Base-by-base conservation (phyloP, 2,329 filamentous ascomycete genomes). In the Hymenoscyphus linearis region DNA sequence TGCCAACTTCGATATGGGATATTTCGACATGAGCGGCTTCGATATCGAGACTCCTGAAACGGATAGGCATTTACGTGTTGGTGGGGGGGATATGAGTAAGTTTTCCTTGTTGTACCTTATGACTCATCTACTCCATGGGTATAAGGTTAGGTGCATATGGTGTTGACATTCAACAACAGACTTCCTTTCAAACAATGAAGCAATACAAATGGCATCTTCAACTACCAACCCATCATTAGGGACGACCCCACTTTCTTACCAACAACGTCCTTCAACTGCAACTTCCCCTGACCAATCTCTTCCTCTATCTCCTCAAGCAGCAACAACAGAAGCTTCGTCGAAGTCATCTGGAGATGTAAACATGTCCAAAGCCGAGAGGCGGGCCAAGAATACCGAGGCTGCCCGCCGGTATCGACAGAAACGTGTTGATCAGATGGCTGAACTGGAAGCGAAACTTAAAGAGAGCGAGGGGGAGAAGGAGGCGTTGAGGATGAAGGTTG, bases 341-440 rank as follows among this genome's bases (percentile, higher is more conserved):
- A 47, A 16, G 22, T 47, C 40, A 10, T 58, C 57, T 52, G 50
- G 55, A 61, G 55, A 53, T 31, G 53, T 35, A 14, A 40, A 44
- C 26, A 16, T 44, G 16, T 62, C 59, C 40, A 63, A 64, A 54
- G 58, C 71, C 36, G 63, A 71, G 36, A 89, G 89, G 73, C 85
- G 87, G 31, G 82, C 84, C 64, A 82, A 84, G 64, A 90, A 90
- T 73, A 90, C 86, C 14, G 79, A 88, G 64, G 87, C 87, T n/a
- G 87, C 87, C 34, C 81, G 85, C 64, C 85, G 87, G 64, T 90
- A 89, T 71, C 84, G 87, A 27, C 86, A 90, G 72, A 88, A 87
- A 72, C 83, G 86, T 53, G 79, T 89, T 36, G 86, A 90, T 67
- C 84, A 85, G 64, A 83, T 89, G 72, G 75, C 75, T 27, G 81